phyloP scores from a whole-genome alignment of 352 stramenopile genomes.

The Phytophthora capsici region DNA sequence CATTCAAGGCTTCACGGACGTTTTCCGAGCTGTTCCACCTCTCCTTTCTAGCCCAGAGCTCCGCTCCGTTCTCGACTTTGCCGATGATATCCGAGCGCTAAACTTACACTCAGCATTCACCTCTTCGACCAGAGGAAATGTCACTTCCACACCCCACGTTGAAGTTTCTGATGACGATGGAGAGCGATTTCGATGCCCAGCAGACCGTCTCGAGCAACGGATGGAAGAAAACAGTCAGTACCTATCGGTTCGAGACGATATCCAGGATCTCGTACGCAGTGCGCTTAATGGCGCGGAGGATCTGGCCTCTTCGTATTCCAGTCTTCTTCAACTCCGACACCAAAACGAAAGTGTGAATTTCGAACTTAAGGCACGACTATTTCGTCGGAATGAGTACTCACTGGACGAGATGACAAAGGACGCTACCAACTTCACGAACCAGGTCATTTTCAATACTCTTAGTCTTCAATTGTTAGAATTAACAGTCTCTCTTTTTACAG shows the following conservation, averaged over 20 bases:
- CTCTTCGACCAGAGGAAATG: too few relatives aligned
- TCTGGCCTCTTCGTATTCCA: conserved; percentile 44
- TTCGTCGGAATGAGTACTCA: conserved; percentile 53
- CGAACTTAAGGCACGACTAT: conserved; percentile 46
- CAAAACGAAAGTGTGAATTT: conserved; percentile 61
- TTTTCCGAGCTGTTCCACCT: conserved; percentile 48
- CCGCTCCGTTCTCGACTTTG: conserved; percentile 53
- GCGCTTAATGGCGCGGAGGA: conserved; percentile 21
- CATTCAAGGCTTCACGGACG: conserved; percentile 44
- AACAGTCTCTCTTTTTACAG: not conserved
- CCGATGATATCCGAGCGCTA: conserved; percentile 51
- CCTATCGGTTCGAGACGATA: conserved; percentile 38
- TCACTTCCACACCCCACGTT: not conserved
- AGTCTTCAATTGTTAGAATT: too few relatives aligned
- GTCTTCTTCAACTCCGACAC: conserved; percentile 39
- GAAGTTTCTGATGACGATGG: not conserved
- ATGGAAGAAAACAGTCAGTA: conserved; percentile 45
- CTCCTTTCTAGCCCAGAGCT: conserved; percentile 49
- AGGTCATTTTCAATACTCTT: conserved; percentile 33
- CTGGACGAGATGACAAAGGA: conserved; percentile 51
- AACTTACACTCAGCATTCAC: conserved; percentile 16
- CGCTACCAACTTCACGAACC: conserved; percentile 39
- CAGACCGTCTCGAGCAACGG: conserved; percentile 38
- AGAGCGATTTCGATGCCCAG: conserved; percentile 20
- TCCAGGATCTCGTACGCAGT: conserved; percentile 50